Evolutionary conservation across 768 basidiomycete genomes (phyloP), one percentile per base, ranked within the genome.

Genomic region (Lyophyllum atratum): DNA sequence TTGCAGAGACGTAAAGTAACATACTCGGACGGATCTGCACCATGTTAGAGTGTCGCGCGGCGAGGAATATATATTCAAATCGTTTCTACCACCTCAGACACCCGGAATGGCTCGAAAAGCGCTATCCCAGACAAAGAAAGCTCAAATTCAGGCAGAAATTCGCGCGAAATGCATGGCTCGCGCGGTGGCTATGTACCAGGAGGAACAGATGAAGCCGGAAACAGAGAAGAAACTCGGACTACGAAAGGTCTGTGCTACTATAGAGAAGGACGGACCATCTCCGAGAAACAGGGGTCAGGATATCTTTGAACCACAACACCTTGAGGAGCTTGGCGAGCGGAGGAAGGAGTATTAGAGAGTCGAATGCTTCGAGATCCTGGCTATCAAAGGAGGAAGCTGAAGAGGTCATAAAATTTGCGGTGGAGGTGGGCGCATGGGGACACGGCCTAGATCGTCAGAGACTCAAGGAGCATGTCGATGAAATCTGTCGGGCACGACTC

Each of bases 381-480:
- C 22, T 55, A 10, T 6, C 45, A 48, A 26, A 47, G 19, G 22
- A 24, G 31, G 54, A 55, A 37, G 44, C 12, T n/a, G 34, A 46
- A 7, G 34, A n/a, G 19, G 34, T 55, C 12, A 48, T 55, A 5
- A 48, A 55, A 1, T 55, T 22, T 37, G 21, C 45, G 39, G 22
- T 37, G 29, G 54, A 55, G 24, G 29, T 48, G 9, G 21, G 7
- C 2, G 40, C 39, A 25, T 42, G 50, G 14, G 28, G 40, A 44
- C 24, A 42, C 28, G 39, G 39, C 39, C 25, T 52, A 9, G 19
- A 43, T 29, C 40, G 29, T 42, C 11, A 17, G 15, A 52, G 50
- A 17, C 50, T 59, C 14, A 45, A 50, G 40, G 47, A 54, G 28
- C 52, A 54, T 45, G 39, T 33, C 10, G 21, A 49, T 19, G 6